Evolutionary conservation across 2,329 filamentous ascomycete genomes (phyloP).

Genomic region (Apiospora koreana): DNA sequence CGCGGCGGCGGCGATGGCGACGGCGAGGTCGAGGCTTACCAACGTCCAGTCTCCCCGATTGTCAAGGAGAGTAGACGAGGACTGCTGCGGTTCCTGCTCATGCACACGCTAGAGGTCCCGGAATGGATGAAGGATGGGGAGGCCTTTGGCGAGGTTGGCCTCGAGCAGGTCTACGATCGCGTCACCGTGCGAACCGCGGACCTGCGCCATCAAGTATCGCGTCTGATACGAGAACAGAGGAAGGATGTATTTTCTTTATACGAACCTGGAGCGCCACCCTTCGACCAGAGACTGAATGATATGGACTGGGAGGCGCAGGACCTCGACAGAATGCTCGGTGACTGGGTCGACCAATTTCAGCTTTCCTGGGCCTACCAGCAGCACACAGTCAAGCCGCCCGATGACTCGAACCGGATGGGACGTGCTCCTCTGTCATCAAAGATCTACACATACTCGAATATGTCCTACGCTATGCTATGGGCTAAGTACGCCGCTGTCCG

Average conservation of each 20-base stretch:
- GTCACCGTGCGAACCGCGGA: slow-evolving; percentile 25
- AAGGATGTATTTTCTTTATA: too few relatives aligned
- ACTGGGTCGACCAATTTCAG: background rate
- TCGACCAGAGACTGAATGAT: background rate
- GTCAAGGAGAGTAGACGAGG: slow-evolving; percentile 30
- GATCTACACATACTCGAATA: slow-evolving; percentile 26
- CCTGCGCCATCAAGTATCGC: slow-evolving; percentile 17
- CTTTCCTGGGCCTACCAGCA: background rate
- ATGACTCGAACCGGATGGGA: slow-evolving; percentile 12
- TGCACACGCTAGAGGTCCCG: slow-evolving; percentile 27
- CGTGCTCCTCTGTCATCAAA: slow-evolving; percentile 23
- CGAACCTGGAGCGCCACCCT: background rate
- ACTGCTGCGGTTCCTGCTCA: slow-evolving; percentile 26
- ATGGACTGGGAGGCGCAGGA: background rate
- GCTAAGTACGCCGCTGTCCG: slow-evolving; percentile 25
- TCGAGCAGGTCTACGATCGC: slow-evolving; percentile 31
- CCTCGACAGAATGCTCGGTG: background rate
- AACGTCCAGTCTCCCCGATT: slow-evolving; percentile 20
- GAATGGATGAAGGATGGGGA: slow-evolving; percentile 31
- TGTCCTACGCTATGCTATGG: slow-evolving; percentile 26
- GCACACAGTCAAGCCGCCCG: slow-evolving; percentile 16
- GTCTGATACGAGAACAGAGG: background rate
- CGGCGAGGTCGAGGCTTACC: background rate
- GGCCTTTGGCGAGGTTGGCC: slow-evolving; percentile 29
- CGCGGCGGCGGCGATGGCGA: background rate